Percentiles rank a stretch among this genome's conserved stretches.
These are phyloP conservation scores for Chytriomyces confervae DNA, from an alignment of 192 early-diverging fungal species.

Conservation along the genomic window DNA sequence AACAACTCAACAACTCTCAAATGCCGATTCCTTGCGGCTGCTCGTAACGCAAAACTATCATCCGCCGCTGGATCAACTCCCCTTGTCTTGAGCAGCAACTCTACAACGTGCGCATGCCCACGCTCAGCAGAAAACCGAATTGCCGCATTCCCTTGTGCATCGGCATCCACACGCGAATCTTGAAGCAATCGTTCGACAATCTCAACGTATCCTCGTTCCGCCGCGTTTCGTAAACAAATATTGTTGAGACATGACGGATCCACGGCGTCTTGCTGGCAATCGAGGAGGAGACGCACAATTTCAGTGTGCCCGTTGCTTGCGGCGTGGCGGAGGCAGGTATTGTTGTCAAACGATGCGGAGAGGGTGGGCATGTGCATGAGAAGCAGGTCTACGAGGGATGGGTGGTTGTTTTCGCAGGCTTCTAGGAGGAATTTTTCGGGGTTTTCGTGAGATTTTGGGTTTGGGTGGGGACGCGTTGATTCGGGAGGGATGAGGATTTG, in stretches of 20 bases:
- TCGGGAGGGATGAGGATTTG: slow-evolving; percentile 3
- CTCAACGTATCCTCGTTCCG: slow-evolving; percentile 18
- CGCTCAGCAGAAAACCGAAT: slow-evolving; percentile 1
- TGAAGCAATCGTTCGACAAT: slow-evolving; percentile 18
- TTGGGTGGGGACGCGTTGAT: neutral
- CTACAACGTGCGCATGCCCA: slow-evolving; percentile 22
- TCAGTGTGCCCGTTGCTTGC: neutral
- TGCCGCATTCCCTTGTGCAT: slow-evolving; percentile 14
- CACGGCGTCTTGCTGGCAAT: neutral
- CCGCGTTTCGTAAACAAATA: neutral
- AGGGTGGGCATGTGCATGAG: neutral
- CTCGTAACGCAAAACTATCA: slow-evolving; percentile 11
- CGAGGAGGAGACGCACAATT: neutral
- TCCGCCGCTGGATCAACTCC: slow-evolving; percentile 16
- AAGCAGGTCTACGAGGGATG: slow-evolving; percentile 9
- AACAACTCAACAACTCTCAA: slow-evolving; percentile 16
- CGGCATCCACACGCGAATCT: slow-evolving; percentile 21
- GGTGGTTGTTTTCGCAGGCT: slow-evolving; percentile 15
- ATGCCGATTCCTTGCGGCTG: slow-evolving; percentile 23
- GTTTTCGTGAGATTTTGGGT: neutral
- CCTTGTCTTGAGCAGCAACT: slow-evolving; percentile 7
- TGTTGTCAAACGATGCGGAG: slow-evolving; percentile 1
- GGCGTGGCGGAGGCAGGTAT: slow-evolving; percentile 5
- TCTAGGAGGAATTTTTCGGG: neutral
- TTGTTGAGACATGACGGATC: slow-evolving; percentile 6